These are phyloP conservation scores for Fusarium avenaceum DNA, from an alignment of 2,329 filamentous ascomycete genomes.

Conservation along the genomic window DNA sequence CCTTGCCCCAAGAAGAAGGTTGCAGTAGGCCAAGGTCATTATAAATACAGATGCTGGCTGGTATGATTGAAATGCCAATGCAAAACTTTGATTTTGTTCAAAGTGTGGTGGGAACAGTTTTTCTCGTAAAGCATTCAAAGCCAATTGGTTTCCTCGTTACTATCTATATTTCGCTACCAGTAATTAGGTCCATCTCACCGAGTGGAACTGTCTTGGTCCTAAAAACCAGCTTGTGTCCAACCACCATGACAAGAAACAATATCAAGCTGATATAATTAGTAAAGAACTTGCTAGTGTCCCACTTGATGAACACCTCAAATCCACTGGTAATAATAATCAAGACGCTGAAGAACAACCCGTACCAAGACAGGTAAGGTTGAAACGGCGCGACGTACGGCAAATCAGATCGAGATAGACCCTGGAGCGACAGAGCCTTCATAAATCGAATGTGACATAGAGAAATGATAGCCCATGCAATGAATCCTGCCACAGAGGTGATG, in stretches of 20 bases:
- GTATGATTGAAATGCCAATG: too few relatives aligned
- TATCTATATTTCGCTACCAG: slow-evolving; percentile 12
- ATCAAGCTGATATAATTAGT: slow-evolving; percentile 41
- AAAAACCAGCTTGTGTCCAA: slow-evolving; percentile 41
- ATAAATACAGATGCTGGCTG: too few relatives aligned
- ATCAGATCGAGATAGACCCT: slow-evolving; percentile 58
- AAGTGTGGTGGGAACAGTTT: too few relatives aligned
- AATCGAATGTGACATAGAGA: slow-evolving; percentile 71
- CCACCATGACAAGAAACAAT: slow-evolving; percentile 34
- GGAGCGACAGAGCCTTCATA: slow-evolving; percentile 65
- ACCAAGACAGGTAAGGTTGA: slow-evolving; percentile 70
- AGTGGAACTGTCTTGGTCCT: slow-evolving; percentile 19
- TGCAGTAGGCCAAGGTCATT: too few relatives aligned
- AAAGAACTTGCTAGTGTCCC: slow-evolving; percentile 37
- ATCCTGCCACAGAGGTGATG: slow-evolving; percentile 73
- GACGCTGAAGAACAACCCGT: slow-evolving; percentile 30
- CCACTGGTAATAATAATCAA: slow-evolving; percentile 41
- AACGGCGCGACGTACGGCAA: slow-evolving; percentile 66
- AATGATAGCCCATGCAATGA: slow-evolving; percentile 72
- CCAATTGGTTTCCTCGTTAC: not conserved
- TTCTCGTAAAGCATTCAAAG: too few relatives aligned
- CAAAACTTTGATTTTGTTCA: too few relatives aligned
- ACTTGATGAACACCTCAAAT: slow-evolving; percentile 38
- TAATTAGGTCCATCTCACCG: slow-evolving; percentile 18
- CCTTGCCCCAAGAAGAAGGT: too few relatives aligned